A percentile compares a stretch with the other conserved stretches of the same genome.
phyloP scores from a whole-genome alignment of 1,139 yeast species.

The Pneumocystis jirovecii region DNA sequence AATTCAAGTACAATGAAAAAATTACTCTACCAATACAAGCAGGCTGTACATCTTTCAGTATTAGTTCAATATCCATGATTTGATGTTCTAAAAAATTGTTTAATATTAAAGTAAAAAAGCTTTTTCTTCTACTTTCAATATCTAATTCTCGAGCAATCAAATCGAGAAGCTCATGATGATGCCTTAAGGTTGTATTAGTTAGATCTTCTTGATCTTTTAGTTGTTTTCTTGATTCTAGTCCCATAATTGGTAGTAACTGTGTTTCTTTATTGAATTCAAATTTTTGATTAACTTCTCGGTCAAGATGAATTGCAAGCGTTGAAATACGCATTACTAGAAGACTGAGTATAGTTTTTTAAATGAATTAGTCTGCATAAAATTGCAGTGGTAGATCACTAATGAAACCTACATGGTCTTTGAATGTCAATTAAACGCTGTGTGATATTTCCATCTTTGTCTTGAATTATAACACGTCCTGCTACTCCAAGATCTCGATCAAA shows the following conservation, averaged over 20 bases:
- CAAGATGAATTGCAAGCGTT: slow-evolving; percentile 83
- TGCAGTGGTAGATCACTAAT: neutral
- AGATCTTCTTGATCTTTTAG: slow-evolving; percentile 17
- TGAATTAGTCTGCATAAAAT: neutral
- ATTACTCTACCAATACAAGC: slow-evolving; percentile 28
- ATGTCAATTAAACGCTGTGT: slow-evolving; percentile 62
- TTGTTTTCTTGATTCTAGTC: slow-evolving; percentile 28
- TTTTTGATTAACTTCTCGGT: slow-evolving; percentile 58
- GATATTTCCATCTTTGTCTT: slow-evolving; percentile 29
- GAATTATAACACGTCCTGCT: slow-evolving; percentile 80
- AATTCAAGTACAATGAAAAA: neutral
- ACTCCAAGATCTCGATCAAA: slow-evolving; percentile 84
- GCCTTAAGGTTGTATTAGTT: slow-evolving; percentile 34
- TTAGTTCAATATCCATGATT: slow-evolving; percentile 76
- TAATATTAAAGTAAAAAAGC: neutral
- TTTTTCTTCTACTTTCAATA: slow-evolving; percentile 33
- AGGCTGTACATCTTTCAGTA: slow-evolving; percentile 74
- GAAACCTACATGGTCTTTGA: slow-evolving; percentile 40
- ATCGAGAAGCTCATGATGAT: slow-evolving; percentile 52
- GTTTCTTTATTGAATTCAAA: slow-evolving; percentile 85
- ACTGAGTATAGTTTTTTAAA: neutral
- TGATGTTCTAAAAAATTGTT: neutral
- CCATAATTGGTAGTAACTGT: slow-evolving; percentile 75
- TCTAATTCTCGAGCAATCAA: slow-evolving; percentile 51
- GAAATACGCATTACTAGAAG: slow-evolving; percentile 60